Percentiles rank a stretch among this genome's conserved stretches.
These are phyloP conservation scores for Botryotinia globosa DNA, from an alignment of 2,329 filamentous ascomycete species.

Conservation along the genomic window DNA sequence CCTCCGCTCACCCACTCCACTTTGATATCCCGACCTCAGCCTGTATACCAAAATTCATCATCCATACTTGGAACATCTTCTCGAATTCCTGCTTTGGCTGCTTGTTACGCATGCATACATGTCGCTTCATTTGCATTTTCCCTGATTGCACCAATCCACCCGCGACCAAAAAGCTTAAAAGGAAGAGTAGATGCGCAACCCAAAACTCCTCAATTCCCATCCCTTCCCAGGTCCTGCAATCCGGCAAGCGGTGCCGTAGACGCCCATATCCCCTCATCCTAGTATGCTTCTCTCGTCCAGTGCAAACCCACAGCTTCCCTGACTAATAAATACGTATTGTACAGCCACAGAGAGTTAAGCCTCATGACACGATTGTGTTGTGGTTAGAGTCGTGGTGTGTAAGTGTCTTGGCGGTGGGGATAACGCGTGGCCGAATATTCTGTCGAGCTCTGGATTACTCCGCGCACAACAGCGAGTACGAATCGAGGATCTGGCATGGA, in stretches of 20 bases:
- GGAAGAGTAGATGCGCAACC: background rate
- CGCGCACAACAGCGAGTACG: background rate
- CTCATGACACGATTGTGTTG: background rate
- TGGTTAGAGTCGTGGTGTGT: background rate
- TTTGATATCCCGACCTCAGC: background rate
- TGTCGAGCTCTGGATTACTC: background rate
- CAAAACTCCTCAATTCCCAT: background rate
- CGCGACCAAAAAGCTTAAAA: background rate
- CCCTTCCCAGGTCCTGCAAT: background rate
- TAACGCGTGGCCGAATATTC: background rate
- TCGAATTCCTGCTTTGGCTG: background rate
- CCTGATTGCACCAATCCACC: background rate
- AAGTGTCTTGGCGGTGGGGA: constrained; percentile 2
- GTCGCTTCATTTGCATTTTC: background rate
- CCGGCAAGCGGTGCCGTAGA: background rate
- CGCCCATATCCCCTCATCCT: background rate
- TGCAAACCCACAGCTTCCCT: background rate
- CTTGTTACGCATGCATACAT: background rate
- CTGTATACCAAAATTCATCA: background rate
- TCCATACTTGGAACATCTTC: background rate
- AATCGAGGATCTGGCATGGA: background rate
- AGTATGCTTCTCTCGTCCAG: too few species aligned
- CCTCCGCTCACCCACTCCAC: background rate
- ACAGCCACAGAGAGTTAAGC: background rate
- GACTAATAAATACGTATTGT: background rate